phyloP scores from a whole-genome alignment of 2,329 filamentous ascomycete genomes.

The Xylariaceae sp. region DNA sequence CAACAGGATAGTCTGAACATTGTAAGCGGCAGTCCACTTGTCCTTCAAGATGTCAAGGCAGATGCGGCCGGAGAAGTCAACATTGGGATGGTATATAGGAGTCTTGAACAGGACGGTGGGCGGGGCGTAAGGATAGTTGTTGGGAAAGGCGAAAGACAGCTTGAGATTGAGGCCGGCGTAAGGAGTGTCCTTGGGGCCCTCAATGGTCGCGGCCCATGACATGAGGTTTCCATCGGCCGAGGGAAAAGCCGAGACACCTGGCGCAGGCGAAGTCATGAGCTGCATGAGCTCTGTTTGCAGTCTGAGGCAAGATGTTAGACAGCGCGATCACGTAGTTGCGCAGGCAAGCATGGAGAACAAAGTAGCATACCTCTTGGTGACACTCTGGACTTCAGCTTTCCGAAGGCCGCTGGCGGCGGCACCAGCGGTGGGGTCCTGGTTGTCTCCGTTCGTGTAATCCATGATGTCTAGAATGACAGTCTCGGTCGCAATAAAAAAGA shows the following conservation, averaged over 20 bases:
- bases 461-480: constrained; percentile 32
- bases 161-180: constrained; percentile 87
- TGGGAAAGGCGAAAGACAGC: constrained; percentile 83
- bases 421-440: constrained; percentile 63
- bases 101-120: constrained; percentile 96
- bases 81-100: constrained; percentile 97
- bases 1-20: constrained; percentile 86
- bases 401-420: constrained; percentile 51
- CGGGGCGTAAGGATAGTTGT: constrained; percentile 87
- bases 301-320: constrained; percentile 42
- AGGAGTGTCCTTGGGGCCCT: constrained; percentile 83
- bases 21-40: constrained; percentile 98
- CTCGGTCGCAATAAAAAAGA: not conserved
- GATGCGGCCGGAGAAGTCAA: constrained; percentile 95
- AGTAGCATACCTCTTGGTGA: constrained; percentile 63
- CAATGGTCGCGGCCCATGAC: constrained; percentile 89
- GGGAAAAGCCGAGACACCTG: constrained; percentile 92
- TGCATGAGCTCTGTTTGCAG: constrained; percentile 97
- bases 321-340: not conserved
- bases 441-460: constrained; percentile 55
- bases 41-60: constrained; percentile 98
- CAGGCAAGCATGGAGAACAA: constrained; percentile 15
- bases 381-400: constrained; percentile 64
- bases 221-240: constrained; percentile 84
- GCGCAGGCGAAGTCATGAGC: constrained; percentile 91